Conservation (phyloP, 2,329 filamentous ascomycete genomes). For the Corynespora cassiicola region DNA sequence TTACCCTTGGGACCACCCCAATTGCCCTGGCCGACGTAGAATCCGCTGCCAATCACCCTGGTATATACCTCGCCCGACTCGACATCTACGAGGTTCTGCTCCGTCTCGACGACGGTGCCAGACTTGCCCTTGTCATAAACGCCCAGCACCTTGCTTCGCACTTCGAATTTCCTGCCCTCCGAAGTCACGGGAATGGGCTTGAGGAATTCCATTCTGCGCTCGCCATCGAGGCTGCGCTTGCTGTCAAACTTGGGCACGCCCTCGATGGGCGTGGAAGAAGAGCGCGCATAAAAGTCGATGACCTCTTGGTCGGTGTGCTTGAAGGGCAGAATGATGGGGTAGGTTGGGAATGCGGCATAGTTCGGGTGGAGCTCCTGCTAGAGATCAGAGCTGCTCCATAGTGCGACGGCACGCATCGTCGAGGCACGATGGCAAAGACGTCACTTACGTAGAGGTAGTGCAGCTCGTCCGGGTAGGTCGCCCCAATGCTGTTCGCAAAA, state of each 20-base stretch:
- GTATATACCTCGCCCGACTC: conserved; percentile 73
- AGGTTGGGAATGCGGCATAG: conserved; percentile 89
- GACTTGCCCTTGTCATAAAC: conserved; percentile 91
- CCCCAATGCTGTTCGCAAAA: conserved; percentile 89
- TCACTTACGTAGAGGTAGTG: conserved; percentile 84
- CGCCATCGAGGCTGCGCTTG: conserved; percentile 79
- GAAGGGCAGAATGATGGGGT: conserved; percentile 83
- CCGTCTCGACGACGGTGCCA: conserved; percentile 80
- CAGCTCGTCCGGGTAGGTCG: conserved; percentile 78
- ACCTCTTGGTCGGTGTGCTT: conserved; percentile 79
- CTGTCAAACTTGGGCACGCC: conserved; percentile 78
- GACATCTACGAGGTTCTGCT: conserved; percentile 77
- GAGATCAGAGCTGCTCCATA: neutral
- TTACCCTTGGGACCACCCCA: conserved; percentile 91
- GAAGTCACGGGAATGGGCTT: conserved; percentile 77
- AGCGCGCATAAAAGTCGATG: conserved; percentile 80
- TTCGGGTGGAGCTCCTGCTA: conserved; percentile 81
- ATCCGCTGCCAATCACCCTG: conserved; percentile 72
- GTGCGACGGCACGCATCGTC: too few species aligned
- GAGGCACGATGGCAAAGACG: conserved; percentile 8
- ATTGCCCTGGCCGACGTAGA: conserved; percentile 79
- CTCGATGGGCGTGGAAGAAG: conserved; percentile 72
- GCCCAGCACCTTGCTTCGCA: conserved; percentile 78
- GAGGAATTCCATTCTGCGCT: conserved; percentile 79
- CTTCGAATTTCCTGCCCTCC: conserved; percentile 75